Evolutionary conservation across 306 rosid genomes (phyloP), one percentile per base, ranked within the genome.

Genomic region (Ormosia semicastrata): DNA sequence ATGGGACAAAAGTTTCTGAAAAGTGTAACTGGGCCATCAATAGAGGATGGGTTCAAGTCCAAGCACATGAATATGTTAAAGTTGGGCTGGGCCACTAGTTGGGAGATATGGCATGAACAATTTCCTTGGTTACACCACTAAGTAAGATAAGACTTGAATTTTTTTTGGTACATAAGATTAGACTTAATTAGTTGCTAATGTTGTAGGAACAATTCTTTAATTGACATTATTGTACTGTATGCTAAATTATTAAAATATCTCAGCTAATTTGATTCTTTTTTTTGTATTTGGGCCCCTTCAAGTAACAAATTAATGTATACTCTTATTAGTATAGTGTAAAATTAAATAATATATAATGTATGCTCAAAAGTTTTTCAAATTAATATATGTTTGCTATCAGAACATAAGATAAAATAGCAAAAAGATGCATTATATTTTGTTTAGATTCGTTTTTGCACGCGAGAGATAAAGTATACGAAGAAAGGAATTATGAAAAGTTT

Each of bases 401-500:
- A n/a, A 65, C 15, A 60, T 2, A 56, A 54, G 24, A 56, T 34
- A 50, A 14, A 9, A 18, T 17, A 39, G 34, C 56, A 67, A 78
- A 68, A 69, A 41, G 57, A 57, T 29, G 14, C 49, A 79, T 47
- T 41, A 15, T 33, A 18, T 62, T 57, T 33, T 85, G 50, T 59
- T 36, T 10, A 49, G 76, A 82, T 74, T 67, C 72, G 12, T 40
- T 43, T 33, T 18, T 17, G 33, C 66, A 85, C 73, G 77, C 44
- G 8, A 68, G 85, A 60, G 78, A 84, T 67, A 74, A 66, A 63
- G 87, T 50, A 82, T 13, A 71, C 36, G 83, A 90, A 89, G 89
- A 84, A 85, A 90, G 83, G 92, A 88, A 91, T 88, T 77, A 39
- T 80, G 58, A 77, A 89, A 87, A 73, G 85, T 74, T 57, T 69